Percentiles rank a stretch among this genome's conserved stretches.
Conservation (phyloP, 805 yeast species). For the Wickerhamomyces pijperi region DNA sequence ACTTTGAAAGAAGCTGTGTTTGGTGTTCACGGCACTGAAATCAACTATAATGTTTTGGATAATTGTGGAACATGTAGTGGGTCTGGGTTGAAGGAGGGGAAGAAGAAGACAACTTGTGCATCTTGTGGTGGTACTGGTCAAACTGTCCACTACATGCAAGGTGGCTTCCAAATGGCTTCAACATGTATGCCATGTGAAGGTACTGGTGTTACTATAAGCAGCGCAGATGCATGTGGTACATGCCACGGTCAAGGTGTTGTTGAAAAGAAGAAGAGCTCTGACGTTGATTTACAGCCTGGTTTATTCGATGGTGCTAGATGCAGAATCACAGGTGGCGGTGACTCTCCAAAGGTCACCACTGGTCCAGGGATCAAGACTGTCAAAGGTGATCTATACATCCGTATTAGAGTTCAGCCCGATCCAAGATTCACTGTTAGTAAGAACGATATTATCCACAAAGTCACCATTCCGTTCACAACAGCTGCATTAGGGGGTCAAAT, state of each 20-base stretch:
- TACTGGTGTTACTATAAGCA: conserved; percentile 66
- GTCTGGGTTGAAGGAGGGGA: conserved; percentile 71
- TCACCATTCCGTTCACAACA: conserved; percentile 81
- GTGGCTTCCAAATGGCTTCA: conserved; percentile 95
- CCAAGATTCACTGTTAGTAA: conserved; percentile 56
- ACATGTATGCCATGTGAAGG: conserved; percentile 87
- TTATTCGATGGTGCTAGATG: conserved; percentile 77
- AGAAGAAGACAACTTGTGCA: conserved; percentile 65
- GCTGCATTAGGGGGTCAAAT: conserved; percentile 93
- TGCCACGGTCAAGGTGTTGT: conserved; percentile 90
- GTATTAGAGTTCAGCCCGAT: conserved; percentile 72
- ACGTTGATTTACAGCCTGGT: conserved; percentile 82
- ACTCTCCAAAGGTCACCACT: conserved; percentile 68
- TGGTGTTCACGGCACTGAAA: conserved; percentile 53
- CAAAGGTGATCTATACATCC: conserved; percentile 82
- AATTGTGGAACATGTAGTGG: conserved; percentile 77
- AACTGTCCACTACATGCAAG: conserved; percentile 70
- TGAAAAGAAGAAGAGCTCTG: conserved; percentile 55
- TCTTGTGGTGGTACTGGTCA: conserved; percentile 93
- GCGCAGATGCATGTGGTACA: conserved; percentile 56
- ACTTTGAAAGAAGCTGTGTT: conserved; percentile 80
- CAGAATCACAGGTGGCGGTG: conserved; percentile 82
- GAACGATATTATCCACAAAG: conserved; percentile 51
- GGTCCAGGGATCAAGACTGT: conserved; percentile 56
- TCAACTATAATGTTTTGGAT: conserved; percentile 65